Conservation (phyloP, 768 basidiomycete species). For the Russula vinacea region DNA sequence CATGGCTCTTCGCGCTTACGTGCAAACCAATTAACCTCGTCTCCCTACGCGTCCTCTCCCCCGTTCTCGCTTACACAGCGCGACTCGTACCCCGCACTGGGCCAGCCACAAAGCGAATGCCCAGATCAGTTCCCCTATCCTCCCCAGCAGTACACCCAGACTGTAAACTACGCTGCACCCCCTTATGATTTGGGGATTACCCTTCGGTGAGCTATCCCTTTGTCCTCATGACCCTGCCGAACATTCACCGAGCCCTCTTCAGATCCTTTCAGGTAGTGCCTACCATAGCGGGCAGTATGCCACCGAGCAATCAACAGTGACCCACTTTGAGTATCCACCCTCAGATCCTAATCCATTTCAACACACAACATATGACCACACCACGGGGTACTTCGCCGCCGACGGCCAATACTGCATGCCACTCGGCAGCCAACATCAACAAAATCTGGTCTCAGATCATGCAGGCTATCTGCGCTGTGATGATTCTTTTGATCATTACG, state of each 20-base stretch:
- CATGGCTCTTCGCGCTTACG: slow-evolving; percentile 8
- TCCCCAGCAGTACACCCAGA: not conserved
- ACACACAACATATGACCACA: slow-evolving; percentile 7
- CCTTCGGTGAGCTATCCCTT: slow-evolving; percentile 16
- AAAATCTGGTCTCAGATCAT: slow-evolving; percentile 3
- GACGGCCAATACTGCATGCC: slow-evolving; percentile 5
- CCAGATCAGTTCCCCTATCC: slow-evolving; percentile 12
- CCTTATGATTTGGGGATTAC: slow-evolving; percentile 26
- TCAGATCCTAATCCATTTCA: slow-evolving; percentile 14
- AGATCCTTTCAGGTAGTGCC: slow-evolving; percentile 5
- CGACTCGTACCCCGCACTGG: slow-evolving; percentile 6
- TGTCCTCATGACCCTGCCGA: not conserved
- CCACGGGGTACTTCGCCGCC: not conserved
- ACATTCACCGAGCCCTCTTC: slow-evolving; percentile 7
- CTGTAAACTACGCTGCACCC: slow-evolving; percentile 18
- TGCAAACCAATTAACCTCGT: not conserved
- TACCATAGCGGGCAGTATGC: slow-evolving; percentile 11
- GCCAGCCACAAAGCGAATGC: not conserved
- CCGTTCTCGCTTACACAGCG: not conserved
- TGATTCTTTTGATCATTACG: slow-evolving; percentile 6
- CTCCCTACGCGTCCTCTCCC: not conserved
- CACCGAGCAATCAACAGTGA: not conserved
- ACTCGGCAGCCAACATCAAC: slow-evolving; percentile 13
- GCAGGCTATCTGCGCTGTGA: slow-evolving; percentile 6
- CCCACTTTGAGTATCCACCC: slow-evolving; percentile 14